phyloP scores from a whole-genome alignment of 139 green algal genomes.

The Micractinium conductrix region DNA sequence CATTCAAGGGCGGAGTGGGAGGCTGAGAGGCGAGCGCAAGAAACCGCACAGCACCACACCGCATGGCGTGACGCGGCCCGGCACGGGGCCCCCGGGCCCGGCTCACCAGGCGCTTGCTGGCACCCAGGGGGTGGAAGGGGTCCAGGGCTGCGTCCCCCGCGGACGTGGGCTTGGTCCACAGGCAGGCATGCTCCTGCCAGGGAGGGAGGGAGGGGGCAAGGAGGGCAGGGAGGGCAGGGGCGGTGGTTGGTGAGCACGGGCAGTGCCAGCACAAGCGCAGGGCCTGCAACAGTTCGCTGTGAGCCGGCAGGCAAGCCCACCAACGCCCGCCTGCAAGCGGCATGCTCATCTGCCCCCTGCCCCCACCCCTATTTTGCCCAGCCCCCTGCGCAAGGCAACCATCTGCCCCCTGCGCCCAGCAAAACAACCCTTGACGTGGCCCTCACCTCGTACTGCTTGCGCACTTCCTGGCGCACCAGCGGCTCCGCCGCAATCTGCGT shows the following conservation, averaged over 20 bases:
- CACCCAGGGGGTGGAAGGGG: constrained; percentile 75
- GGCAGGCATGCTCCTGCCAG: constrained; percentile 43
- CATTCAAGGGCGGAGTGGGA: too few species aligned
- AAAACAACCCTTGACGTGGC: not conserved
- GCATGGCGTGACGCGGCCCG: too few species aligned
- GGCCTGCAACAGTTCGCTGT: not conserved
- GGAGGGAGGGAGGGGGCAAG: not conserved
- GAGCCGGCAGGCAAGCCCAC: too few species aligned
- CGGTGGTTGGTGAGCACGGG: not conserved
- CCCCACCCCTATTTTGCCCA: too few species aligned
- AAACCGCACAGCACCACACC: too few species aligned
- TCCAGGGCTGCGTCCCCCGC: constrained; percentile 66
- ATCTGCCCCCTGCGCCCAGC: not conserved
- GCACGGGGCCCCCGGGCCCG: too few species aligned
- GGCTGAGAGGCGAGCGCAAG: too few species aligned
- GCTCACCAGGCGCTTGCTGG: constrained; percentile 71
- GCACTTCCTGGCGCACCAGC: constrained; percentile 46
- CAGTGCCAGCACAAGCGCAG: not conserved
- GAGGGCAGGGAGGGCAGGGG: not conserved
- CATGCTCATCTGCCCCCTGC: too few species aligned
- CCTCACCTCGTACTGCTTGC: constrained; percentile 39
- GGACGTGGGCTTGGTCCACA: constrained; percentile 69
- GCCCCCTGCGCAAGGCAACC: too few species aligned
- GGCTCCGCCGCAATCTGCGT: constrained; percentile 57
- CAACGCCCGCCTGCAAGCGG: too few species aligned